phyloP scores from a whole-genome alignment of 345 rosid genomes.

The Punica granatum region DNA sequence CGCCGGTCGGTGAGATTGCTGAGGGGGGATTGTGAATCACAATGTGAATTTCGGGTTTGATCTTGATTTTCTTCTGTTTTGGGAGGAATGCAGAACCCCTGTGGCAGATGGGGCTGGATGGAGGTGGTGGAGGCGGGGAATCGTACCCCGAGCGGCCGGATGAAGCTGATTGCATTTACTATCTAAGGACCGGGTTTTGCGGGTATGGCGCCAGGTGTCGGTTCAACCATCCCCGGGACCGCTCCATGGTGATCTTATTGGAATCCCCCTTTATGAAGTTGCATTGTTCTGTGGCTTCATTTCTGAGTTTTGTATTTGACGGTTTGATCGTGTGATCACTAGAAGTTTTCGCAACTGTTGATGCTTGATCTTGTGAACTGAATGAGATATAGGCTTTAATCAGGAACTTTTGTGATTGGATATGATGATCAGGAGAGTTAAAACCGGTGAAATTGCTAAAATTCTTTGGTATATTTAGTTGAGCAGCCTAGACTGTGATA shows the following conservation, averaged over 20 bases:
- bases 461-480: neutral
- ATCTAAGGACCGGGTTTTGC: conserved; percentile 71
- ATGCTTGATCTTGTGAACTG: conserved; percentile 4
- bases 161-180: conserved; percentile 74
- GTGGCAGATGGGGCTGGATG: conserved; percentile 58
- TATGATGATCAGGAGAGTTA: neutral
- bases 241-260: conserved; percentile 45
- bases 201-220: conserved; percentile 85
- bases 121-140: conserved; percentile 37
- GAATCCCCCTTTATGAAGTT: conserved; percentile 4
- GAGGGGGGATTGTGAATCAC: conserved; percentile 5
- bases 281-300: neutral
- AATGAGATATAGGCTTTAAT: neutral
- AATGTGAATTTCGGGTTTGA: conserved; percentile 15
- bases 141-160: conserved; percentile 75
- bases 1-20: conserved; percentile 7
- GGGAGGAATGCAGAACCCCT: conserved; percentile 45
- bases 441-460: too few relatives aligned
- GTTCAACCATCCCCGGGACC: conserved; percentile 91
- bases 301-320: conserved; percentile 11
- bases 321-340: conserved; percentile 18
- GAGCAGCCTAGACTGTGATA: neutral
- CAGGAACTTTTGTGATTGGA: neutral
- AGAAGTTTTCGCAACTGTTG: conserved; percentile 5
- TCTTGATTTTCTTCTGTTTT: neutral